Conservation (phyloP, 2,329 filamentous ascomycete genomes). For the Dothiorella sarmentorum region DNA sequence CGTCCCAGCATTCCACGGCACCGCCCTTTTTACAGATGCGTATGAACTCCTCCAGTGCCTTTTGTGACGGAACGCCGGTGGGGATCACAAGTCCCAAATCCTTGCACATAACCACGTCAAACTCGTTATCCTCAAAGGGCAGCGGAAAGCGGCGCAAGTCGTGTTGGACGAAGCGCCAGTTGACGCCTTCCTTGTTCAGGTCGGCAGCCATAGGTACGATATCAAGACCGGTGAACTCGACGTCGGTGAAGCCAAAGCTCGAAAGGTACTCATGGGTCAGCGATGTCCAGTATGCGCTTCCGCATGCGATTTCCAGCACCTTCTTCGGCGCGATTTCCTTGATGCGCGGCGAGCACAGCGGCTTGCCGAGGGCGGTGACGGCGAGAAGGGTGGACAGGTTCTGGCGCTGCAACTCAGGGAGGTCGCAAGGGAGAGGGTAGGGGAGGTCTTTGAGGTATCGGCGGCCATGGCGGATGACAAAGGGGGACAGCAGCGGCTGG, state of each 20-base stretch:
- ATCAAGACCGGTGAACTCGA: constrained; percentile 80
- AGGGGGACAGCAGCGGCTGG: constrained; percentile 46
- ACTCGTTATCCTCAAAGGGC: constrained; percentile 75
- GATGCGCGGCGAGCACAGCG: constrained; percentile 69
- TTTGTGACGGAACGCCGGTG: constrained; percentile 51
- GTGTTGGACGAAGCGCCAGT: constrained; percentile 86
- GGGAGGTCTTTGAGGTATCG: constrained; percentile 76
- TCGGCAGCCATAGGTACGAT: constrained; percentile 69
- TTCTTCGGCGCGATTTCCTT: constrained; percentile 65
- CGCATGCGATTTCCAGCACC: constrained; percentile 84
- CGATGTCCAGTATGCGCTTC: constrained; percentile 84
- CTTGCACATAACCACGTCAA: constrained; percentile 86
- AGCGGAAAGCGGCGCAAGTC: constrained; percentile 73
- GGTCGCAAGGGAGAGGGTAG: constrained; percentile 86
- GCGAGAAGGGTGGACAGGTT: constrained; percentile 78
- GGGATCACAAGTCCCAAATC: constrained; percentile 71
- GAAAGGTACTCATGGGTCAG: constrained; percentile 79
- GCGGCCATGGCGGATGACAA: constrained; percentile 72
- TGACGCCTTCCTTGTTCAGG: constrained; percentile 67
- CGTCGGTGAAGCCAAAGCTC: constrained; percentile 62
- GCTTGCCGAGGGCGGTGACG: constrained; percentile 75
- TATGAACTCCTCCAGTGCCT: constrained; percentile 68
- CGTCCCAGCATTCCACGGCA: constrained; percentile 83
- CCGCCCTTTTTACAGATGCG: constrained; percentile 76
- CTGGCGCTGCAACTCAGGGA: constrained; percentile 83